Percentiles rank a stretch among this genome's conserved stretches.
phyloP scores from a whole-genome alignment of 148 eudicot species.

The Dianthus caryophyllus region DNA sequence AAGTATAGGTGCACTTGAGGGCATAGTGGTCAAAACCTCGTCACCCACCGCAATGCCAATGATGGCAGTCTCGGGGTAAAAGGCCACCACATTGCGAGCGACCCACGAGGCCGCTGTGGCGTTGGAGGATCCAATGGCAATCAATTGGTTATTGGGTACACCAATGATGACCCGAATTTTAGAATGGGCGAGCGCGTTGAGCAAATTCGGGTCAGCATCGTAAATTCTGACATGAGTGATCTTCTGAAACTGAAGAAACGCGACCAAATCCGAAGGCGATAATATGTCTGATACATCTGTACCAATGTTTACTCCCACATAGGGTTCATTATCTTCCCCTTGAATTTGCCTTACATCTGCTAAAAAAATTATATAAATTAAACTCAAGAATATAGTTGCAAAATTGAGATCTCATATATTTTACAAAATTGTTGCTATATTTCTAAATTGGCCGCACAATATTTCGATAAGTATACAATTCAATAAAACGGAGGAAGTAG shows the following conservation, averaged over 20 bases:
- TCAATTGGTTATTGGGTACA: conserved; percentile 81
- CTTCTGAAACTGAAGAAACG: conserved; percentile 62
- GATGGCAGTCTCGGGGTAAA: conserved; percentile 66
- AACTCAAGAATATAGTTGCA: conserved; percentile 15
- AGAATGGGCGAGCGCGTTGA: conserved; percentile 64
- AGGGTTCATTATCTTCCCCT: conserved; percentile 45
- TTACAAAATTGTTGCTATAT: no score
- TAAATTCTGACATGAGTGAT: conserved; percentile 71
- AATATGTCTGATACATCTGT: conserved; percentile 62
- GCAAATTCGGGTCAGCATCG: conserved; percentile 59
- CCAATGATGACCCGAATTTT: conserved; percentile 73
- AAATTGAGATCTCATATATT: background rate
- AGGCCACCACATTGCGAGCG: conserved; percentile 56
- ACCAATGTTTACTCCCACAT: conserved; percentile 74
- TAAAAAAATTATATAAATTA: conserved; percentile 27
- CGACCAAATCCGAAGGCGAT: conserved; percentile 53
- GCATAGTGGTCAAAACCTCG: conserved; percentile 71
- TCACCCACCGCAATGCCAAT: conserved; percentile 81
- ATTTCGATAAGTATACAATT: no score
- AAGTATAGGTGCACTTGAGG: conserved; percentile 64
- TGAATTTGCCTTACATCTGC: conserved; percentile 50
- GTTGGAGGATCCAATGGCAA: conserved; percentile 77
- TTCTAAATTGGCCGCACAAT: no score
- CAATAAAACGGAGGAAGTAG: no score
- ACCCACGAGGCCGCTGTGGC: conserved; percentile 86